These are phyloP conservation scores for Areca catechu DNA, from an alignment of 176 grass and related monocot genomes.

Conservation along the genomic window DNA sequence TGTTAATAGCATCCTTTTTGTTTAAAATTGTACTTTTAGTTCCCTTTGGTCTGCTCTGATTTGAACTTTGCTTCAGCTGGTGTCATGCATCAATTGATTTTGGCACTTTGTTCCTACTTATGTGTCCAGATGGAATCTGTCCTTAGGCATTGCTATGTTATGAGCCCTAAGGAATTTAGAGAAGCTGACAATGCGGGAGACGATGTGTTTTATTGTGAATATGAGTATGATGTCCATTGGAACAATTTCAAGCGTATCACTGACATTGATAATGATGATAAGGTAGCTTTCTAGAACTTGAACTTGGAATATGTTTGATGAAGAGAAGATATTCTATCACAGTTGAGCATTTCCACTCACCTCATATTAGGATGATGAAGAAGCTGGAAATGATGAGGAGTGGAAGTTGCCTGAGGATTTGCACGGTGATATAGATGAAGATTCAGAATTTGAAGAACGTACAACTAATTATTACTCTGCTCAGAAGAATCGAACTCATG, in stretches of 20 bases:
- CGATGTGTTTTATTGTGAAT: conserved; percentile 98
- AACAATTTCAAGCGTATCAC: conserved; percentile 89
- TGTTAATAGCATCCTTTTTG: too few species aligned
- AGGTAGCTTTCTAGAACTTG: conserved; percentile 31
- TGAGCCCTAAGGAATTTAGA: conserved; percentile 64
- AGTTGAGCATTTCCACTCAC: conserved; percentile 1
- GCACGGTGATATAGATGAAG: conserved; percentile 38
- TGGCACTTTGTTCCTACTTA: conserved; percentile 2
- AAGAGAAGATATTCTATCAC: too few species aligned
- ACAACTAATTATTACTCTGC: conserved; percentile 14
- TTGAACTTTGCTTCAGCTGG: too few species aligned
- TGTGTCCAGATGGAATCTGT: conserved; percentile 70
- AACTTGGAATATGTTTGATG: not conserved
- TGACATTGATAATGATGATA: conserved; percentile 55
- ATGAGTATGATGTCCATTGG: conserved; percentile 91
- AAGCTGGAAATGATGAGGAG: conserved; percentile 31
- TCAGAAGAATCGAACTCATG: conserved; percentile 32
- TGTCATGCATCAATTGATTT: too few species aligned
- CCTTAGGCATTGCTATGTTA: conserved; percentile 71
- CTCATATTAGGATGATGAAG: conserved; percentile 38
- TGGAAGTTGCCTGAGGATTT: conserved; percentile 45
- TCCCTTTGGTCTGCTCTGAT: too few species aligned
- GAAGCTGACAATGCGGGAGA: conserved; percentile 66
- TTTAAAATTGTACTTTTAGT: too few species aligned
- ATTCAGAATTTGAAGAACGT: conserved; percentile 62